Conservation (phyloP, 2,329 filamentous ascomycete genomes). For the Cylindrodendrum hubeiense region DNA sequence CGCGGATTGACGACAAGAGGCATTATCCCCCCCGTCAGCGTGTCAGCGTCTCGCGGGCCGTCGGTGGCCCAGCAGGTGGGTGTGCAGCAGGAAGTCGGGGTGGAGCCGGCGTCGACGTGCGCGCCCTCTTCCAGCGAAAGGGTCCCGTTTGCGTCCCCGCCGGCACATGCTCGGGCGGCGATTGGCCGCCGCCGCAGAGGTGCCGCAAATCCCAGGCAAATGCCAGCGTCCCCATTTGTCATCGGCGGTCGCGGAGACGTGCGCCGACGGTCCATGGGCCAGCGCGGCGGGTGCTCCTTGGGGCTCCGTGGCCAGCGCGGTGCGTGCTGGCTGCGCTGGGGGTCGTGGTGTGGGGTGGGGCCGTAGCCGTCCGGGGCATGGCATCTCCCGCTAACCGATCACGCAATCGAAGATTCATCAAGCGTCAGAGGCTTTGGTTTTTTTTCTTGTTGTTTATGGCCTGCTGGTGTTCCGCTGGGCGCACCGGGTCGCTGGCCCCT, state of each 20-base stretch:
- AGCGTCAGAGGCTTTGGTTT: conserved; percentile 35
- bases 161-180: conserved; percentile 21
- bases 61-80: conserved; percentile 43
- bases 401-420: conserved; percentile 49
- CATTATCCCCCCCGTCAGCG: conserved; percentile 5
- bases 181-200: conserved; percentile 30
- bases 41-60: conserved; percentile 38
- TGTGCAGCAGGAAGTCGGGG: conserved; percentile 46
- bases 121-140: not conserved
- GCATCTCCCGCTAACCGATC: conserved; percentile 47
- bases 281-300: not conserved
- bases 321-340: not conserved
- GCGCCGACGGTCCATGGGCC: conserved; percentile 21
- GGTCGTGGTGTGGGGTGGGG: conserved; percentile 29
- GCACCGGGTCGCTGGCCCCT: conserved; percentile 25
- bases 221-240: conserved; percentile 41
- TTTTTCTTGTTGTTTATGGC: conserved; percentile 22
- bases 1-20: conserved; percentile 18
- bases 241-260: conserved; percentile 40
- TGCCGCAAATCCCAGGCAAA: conserved; percentile 37
- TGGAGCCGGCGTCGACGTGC: conserved; percentile 28
- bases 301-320: not conserved
- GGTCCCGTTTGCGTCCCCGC: not conserved
- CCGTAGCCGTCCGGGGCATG: conserved; percentile 45
- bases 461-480: not conserved